phyloP scores from a whole-genome alignment of 331 rosid genomes.

The Saraca asoca region DNA sequence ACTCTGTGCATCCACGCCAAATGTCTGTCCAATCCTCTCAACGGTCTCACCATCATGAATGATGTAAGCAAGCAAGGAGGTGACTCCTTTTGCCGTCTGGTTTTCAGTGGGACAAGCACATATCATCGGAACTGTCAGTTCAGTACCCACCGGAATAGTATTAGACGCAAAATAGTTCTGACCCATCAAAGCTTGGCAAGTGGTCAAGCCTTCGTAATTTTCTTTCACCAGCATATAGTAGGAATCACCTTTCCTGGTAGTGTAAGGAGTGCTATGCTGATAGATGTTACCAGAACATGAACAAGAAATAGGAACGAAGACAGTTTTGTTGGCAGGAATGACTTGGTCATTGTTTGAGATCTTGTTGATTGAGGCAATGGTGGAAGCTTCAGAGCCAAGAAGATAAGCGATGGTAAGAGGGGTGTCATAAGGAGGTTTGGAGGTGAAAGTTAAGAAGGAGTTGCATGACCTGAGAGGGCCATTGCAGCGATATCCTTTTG shows the following conservation, averaged over 20 bases:
- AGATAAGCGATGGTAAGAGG: conserved; percentile 47
- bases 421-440: conserved; percentile 41
- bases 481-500: conserved; percentile 60
- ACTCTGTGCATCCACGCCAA: conserved; percentile 36
- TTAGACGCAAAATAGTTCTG: conserved; percentile 45
- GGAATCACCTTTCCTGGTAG: conserved; percentile 17
- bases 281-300: conserved; percentile 46
- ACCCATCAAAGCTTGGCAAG: conserved; percentile 51
- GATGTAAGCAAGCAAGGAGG: conserved; percentile 33
- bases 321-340: conserved; percentile 35
- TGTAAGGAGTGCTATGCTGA: conserved; percentile 37
- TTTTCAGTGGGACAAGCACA: conserved; percentile 50
- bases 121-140: conserved; percentile 43
- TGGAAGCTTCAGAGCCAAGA: conserved; percentile 49
- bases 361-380: conserved; percentile 45
- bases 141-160: conserved; percentile 28
- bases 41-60: conserved; percentile 33
- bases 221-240: conserved; percentile 26
- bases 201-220: conserved; percentile 53
- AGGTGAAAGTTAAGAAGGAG: conserved; percentile 45
- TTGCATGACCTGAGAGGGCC: conserved; percentile 41
- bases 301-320: conserved; percentile 38
- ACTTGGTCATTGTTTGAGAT: conserved; percentile 20
- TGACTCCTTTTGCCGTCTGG: conserved; percentile 37
- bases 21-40: conserved; percentile 36